Evolutionary conservation across 1,139 yeast genomes (phyloP), one percentile per base, ranked within the genome.

Genomic region (Blastobotrys buckinghamii): DNA sequence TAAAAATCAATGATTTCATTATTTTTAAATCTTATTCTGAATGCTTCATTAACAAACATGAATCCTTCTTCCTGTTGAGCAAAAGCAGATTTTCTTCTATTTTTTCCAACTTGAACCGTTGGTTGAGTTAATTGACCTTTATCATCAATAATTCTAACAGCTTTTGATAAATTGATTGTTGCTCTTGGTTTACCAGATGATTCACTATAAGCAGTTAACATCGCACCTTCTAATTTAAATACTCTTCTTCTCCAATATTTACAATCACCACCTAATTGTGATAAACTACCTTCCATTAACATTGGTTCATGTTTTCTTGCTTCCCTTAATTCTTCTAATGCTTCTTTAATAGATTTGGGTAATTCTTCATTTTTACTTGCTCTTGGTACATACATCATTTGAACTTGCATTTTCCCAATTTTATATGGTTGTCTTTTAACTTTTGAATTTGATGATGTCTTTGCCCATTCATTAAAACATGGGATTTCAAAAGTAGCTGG

Each of bases 401-500:
- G 79, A 16, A 84, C 76, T 56, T 81, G 81, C 51, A 88, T 65
- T 49, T 75, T 74, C 13, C 84, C 94, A 55, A 85, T 73, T 45
- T 73, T 68, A 62, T 82, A 81, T 1, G 94, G 87, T 27, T 73
- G 70, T 38, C 72, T 67, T 53, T 65, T 63, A 4, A 6, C n/a
- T 6, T 26, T 16, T 15, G 71, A 68, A 8, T 61, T 61, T 26
- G 60, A 64, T 8, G 58, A 52, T 2, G 46, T 44, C 5, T 72
- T 71, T 47, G 81, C 84, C 96, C 96, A 89, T 65, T 86, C 95
- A 61, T 88, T 88, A 64, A 78, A 78, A 59, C 92, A 77, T 15
- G 81, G 77, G 50, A 87, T 66, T 47, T 76, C 75, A 59, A 79
- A 76, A 45, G 72, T 72, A 40, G 72, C 70, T 0, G 80, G 73